Percentiles rank a stretch among this genome's conserved stretches.
Evolutionary conservation across 2,329 filamentous ascomycete genomes (phyloP).

Genomic region (Aspergillus brunneoviolaceus): DNA sequence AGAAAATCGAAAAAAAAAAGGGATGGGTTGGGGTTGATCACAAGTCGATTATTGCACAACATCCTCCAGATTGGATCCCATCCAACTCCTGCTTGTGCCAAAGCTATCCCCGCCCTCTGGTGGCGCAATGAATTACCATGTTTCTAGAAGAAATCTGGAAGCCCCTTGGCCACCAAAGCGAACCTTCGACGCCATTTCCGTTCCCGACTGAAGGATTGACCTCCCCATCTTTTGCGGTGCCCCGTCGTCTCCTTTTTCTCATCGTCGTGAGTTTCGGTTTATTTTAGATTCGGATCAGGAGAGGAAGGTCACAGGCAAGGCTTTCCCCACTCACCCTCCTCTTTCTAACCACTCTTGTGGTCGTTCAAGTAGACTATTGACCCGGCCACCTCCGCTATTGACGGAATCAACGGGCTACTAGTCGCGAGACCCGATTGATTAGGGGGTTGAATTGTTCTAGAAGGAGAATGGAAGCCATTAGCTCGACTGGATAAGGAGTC

Average conservation of each 20-base stretch:
- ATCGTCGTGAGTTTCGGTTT: not conserved
- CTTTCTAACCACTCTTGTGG: not conserved
- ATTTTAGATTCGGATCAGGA: not conserved
- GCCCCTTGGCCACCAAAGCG: conserved; percentile 16
- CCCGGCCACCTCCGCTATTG: conserved; percentile 19
- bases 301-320: not conserved
- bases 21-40: not conserved
- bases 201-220: conserved; percentile 10
- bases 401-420: conserved; percentile 14
- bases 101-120: not conserved
- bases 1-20: not conserved
- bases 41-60: not conserved
- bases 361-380: conserved; percentile 17
- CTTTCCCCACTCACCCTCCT: not conserved
- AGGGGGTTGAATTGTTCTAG: not conserved
- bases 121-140: conserved; percentile 15
- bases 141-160: conserved; percentile 42
- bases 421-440: not conserved
- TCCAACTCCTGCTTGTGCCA: not conserved
- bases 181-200: conserved; percentile 26
- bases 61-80: not conserved
- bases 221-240: not conserved
- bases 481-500: not conserved
- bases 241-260: conserved; percentile 2
- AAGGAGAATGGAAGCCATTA: not conserved